Evolutionary conservation across 2,329 filamentous ascomycete genomes (phyloP), one percentile per base, ranked within the genome.

Genomic region (Talaromyces sp.): DNA sequence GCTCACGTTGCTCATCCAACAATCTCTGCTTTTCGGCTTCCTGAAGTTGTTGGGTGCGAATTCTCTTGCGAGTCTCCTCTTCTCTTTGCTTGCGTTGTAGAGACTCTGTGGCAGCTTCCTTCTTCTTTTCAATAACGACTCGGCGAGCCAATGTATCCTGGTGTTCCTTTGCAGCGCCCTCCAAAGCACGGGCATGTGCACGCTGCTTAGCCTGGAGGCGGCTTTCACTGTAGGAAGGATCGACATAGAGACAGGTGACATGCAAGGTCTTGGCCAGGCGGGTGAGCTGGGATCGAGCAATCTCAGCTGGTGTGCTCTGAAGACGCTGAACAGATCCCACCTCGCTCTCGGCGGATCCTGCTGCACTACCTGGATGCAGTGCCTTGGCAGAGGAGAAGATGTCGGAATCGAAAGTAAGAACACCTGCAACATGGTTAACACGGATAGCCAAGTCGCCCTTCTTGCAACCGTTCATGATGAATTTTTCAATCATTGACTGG

Each of bases 381-480:
- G 93, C 91, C 83, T 96, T 98, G 73, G 93, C 88, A 16, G 95
- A 97, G 39, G 95, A 96, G 83, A 99, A 98, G 68, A 99, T 92
- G 76, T 99, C 95, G 61, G 92, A 96, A 77, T 99, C 95, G 71
- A 99, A 99, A 76, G 92, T 97, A 65, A 99, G 86, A 57, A 97
- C 91, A 65, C 95, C 92, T 60, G 93, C 93, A 66, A 92, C 92
- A 75, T 99, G 95, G 75, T 98, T 91, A 79, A 98, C 92, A 66
- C 95, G 92, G 71, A 99, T 96, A 60, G 95, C 90, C 52, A 99
- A 85, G 71, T 99, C 95, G 63, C 95, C 95, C 86, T 99, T 99
- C 87, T 99, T 99, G 86, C 96, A 98, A 67, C 95, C 95, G 79
- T 99, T 99, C 95, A 99, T 99, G 84, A 99, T 98, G 84, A 99